Evolutionary conservation across 768 basidiomycete genomes (phyloP), one percentile per base, ranked within the genome.

Genomic region (Mycena olivaceomarginata): DNA sequence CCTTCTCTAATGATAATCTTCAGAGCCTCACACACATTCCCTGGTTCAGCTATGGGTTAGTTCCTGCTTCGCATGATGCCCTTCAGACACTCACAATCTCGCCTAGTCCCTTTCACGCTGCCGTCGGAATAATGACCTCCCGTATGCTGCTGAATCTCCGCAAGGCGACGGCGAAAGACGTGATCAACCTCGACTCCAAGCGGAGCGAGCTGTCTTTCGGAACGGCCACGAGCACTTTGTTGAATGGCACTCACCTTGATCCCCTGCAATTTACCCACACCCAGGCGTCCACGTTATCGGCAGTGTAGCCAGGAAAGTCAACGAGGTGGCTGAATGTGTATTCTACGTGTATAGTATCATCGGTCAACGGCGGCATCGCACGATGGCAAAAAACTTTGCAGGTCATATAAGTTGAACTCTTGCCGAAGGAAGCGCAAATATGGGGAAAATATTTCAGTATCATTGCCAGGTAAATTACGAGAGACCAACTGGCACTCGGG

Each of bases 1-100:
- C 48, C 48, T 5, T 41, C 11, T 48, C 22, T 70, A 16, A 57
- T 1, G 31, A 41, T 16, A 43, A 16, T 20, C 25, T 20, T 40
- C 56, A 71, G 88, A 87, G 86, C 22, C 78, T 86, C 2, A 89
- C 89, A 0, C 83, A 83, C 57, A 89, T 91, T 45, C 90, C 90
- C 5, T 91, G 90, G 90, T 90, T 91, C 74, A 88, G 89, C 70
- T 89, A 88, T 78, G 86, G 83, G 86, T 86, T 73, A 25, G 83
- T 79, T 6, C 31, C 20, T 18, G 51, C 12, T 16, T 20, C 7
- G 7, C 15, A 39, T n/a, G 13, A 10, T 5, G 10, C 10, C 16
- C n/a, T 8, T 22, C 11, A 37, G 16, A 37, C 18, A 25, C 31
- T 13, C 20, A 2, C n/a, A 10, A 40, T 5, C 20, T 12, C 13